Evolutionary conservation across 805 yeast genomes (phyloP).

Genomic region (Hanseniaspora hatyaiensis): DNA sequence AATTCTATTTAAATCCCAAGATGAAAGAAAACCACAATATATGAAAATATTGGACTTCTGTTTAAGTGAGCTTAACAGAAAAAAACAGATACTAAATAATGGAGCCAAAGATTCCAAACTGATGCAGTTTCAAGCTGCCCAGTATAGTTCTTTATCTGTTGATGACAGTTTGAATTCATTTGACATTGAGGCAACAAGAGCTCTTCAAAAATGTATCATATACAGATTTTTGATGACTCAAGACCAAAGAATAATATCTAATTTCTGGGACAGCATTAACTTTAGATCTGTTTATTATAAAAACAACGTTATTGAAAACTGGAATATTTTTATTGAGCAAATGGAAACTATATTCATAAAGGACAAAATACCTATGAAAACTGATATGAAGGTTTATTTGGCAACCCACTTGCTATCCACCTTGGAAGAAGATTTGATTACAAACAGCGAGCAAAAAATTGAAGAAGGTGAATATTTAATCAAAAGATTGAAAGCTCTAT

Average conservation of each 20-base stretch:
- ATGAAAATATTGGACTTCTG: neutral
- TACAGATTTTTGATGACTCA: conserved; percentile 11
- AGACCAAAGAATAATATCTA: conserved; percentile 11
- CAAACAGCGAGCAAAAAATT: neutral
- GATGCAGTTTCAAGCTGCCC: neutral
- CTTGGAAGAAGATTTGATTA: conserved; percentile 6
- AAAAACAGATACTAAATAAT: neutral
- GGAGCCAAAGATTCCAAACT: neutral
- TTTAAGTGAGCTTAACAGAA: neutral
- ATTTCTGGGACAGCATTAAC: conserved; percentile 12
- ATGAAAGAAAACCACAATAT: neutral
- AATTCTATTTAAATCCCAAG: neutral
- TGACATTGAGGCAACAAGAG: conserved; percentile 7
- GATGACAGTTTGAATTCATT: neutral
- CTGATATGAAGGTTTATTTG: neutral
- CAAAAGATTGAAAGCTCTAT: neutral
- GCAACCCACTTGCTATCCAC: neutral
- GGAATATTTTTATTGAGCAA: conserved; percentile 12
- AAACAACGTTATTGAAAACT: conserved; percentile 9
- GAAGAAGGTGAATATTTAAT: conserved; percentile 4
- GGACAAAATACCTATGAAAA: neutral
- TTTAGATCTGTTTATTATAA: conserved; percentile 12
- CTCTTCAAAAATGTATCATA: conserved; percentile 12
- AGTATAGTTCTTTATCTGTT: conserved; percentile 1
- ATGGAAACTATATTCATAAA: conserved; percentile 3